phyloP scores from a whole-genome alignment of 192 early-diverging fungal genomes.

The Lobulomyces angularis region DNA sequence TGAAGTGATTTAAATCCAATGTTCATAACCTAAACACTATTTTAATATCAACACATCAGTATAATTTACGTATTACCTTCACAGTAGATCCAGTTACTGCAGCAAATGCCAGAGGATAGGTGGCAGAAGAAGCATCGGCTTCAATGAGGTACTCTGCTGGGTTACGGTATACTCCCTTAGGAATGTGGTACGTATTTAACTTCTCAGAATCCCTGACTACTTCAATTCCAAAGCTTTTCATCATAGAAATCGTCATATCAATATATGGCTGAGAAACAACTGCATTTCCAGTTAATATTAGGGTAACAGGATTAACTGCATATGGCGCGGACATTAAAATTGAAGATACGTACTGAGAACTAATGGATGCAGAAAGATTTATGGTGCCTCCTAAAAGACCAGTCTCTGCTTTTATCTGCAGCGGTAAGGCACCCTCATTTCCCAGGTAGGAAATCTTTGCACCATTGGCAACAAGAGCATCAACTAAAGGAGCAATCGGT shows the following conservation, averaged over 20 bases:
- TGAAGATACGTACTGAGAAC: conserved; percentile 95
- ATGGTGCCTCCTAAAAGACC: conserved; percentile 80
- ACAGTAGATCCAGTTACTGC: conserved; percentile 83
- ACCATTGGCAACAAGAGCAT: conserved; percentile 72
- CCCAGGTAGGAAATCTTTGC: conserved; percentile 64
- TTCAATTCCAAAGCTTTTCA: conserved; percentile 80
- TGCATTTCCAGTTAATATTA: conserved; percentile 78
- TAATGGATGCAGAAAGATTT: conserved; percentile 80
- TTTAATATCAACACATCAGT: too few species aligned
- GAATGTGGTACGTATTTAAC: conserved; percentile 72
- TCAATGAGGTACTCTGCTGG: conserved; percentile 80
- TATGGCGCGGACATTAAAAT: conserved; percentile 94
- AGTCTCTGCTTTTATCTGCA: conserved; percentile 59
- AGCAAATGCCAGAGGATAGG: conserved; percentile 92
- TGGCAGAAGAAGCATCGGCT: conserved; percentile 92
- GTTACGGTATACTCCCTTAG: conserved; percentile 63
- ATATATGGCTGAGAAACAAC: conserved; percentile 98
- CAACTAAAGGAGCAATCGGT: conserved; percentile 80
- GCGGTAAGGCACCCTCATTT: conserved; percentile 71
- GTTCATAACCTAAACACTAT: too few species aligned
- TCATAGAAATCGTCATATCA: conserved; percentile 99
- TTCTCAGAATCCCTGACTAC: conserved; percentile 54
- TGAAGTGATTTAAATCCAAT: conserved; percentile 88
- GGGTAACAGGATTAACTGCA: conserved; percentile 60
- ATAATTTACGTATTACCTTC: too few species aligned